These are phyloP conservation scores for Kazachstania martiniae DNA, from an alignment of 805 yeast species.

Conservation along the genomic window DNA sequence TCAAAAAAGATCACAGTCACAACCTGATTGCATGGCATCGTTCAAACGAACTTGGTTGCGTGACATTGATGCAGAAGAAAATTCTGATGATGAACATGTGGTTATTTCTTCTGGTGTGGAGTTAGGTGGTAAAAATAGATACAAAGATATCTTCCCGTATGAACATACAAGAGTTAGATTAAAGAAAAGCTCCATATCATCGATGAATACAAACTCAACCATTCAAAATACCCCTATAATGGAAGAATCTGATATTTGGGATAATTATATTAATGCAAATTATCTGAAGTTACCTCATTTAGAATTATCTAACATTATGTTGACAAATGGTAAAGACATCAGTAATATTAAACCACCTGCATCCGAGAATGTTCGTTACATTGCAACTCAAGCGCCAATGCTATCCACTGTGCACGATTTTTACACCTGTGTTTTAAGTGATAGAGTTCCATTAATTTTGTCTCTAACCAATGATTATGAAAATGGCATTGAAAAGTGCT, in stretches of 20 bases:
- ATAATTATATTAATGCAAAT: slow-evolving; percentile 82
- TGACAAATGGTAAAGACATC: not conserved
- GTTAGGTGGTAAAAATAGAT: slow-evolving; percentile 70
- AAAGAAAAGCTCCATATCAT: slow-evolving; percentile 11
- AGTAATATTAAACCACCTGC: slow-evolving; percentile 4
- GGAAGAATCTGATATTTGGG: slow-evolving; percentile 11
- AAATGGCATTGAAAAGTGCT: slow-evolving; percentile 71
- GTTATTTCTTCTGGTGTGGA: slow-evolving; percentile 68
- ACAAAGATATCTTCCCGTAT: slow-evolving; percentile 79
- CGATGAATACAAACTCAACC: not conserved
- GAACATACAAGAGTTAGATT: slow-evolving; percentile 75
- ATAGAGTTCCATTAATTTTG: slow-evolving; percentile 53
- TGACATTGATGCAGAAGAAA: slow-evolving; percentile 11
- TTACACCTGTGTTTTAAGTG: slow-evolving; percentile 65
- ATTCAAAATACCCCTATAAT: not conserved
- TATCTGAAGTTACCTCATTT: slow-evolving; percentile 33
- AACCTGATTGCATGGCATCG: slow-evolving; percentile 7
- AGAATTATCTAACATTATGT: not conserved
- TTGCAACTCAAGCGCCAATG: slow-evolving; percentile 89
- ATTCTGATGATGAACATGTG: slow-evolving; percentile 17
- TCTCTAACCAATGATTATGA: slow-evolving; percentile 71
- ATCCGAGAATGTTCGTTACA: slow-evolving; percentile 37
- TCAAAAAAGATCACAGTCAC: slow-evolving; percentile 16
- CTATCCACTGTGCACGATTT: slow-evolving; percentile 67
- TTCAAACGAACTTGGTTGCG: slow-evolving; percentile 7